These are phyloP conservation scores for Trichoderma sp. DNA, from an alignment of 2,329 filamentous ascomycete genomes.

Conservation along the genomic window DNA sequence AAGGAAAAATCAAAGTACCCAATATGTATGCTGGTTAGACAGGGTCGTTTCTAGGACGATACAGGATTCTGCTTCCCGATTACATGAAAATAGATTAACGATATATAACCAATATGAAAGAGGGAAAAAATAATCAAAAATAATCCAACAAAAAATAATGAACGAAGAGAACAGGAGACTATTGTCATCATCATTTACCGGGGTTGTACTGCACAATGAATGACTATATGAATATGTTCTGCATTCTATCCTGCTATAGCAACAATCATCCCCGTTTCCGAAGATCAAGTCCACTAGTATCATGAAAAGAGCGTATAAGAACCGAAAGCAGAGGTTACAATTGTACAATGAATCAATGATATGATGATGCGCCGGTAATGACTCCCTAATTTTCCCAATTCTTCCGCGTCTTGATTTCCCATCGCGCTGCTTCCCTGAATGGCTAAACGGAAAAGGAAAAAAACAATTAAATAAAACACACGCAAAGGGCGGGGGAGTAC, in stretches of 20 bases:
- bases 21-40: neutral
- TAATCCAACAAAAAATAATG: neutral
- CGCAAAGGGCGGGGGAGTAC: neutral
- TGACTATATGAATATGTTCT: neutral
- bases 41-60: neutral
- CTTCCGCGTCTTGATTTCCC: conserved; percentile 26
- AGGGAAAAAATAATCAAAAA: neutral
- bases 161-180: neutral
- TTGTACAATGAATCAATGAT: conserved; percentile 22
- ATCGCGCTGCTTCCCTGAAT: conserved; percentile 24
- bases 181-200: neutral
- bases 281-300: neutral
- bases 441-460: conserved; percentile 7
- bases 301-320: conserved; percentile 9
- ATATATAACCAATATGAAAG: neutral
- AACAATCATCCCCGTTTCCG: conserved; percentile 25
- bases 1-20: neutral
- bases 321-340: conserved; percentile 12
- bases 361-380: conserved; percentile 30
- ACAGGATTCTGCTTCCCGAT: neutral
- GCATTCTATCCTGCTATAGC: conserved; percentile 28
- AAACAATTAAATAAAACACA: conserved; percentile 10
- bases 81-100: neutral
- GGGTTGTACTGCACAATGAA: neutral
- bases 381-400: conserved; percentile 29